These are phyloP conservation scores for Drosera capensis DNA, from an alignment of 148 eudicot species.

Conservation along the genomic window DNA sequence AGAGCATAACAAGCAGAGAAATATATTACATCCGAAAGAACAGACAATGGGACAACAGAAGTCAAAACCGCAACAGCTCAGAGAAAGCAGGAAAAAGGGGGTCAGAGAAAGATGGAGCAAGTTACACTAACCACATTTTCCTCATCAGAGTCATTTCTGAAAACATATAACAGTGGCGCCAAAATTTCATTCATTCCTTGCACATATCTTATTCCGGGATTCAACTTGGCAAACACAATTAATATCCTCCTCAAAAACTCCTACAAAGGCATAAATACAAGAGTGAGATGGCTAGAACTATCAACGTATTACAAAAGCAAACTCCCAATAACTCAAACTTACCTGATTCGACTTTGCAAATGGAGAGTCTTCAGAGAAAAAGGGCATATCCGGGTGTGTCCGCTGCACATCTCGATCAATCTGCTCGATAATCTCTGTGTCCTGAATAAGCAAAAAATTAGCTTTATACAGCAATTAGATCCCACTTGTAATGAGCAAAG, in stretches of 20 bases:
- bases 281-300: constrained; percentile 4
- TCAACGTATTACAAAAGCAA: constrained; percentile 1
- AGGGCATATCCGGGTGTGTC: constrained; percentile 87
- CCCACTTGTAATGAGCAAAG: background rate
- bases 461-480: background rate
- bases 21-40: too few species aligned
- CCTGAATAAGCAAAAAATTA: constrained; percentile 23
- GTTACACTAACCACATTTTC: constrained; percentile 53
- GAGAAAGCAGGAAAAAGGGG: background rate
- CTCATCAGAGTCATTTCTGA: constrained; percentile 76
- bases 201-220: constrained; percentile 96
- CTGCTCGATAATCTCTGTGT: constrained; percentile 88
- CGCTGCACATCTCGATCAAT: constrained; percentile 96
- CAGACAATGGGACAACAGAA: too few species aligned
- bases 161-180: constrained; percentile 86
- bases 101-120: background rate
- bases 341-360: constrained; percentile 77
- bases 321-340: background rate
- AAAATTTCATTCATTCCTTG: constrained; percentile 99
- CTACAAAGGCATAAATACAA: constrained; percentile 23
- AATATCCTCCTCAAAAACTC: constrained; percentile 69
- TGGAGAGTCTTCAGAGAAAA: constrained; percentile 70
- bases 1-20: too few species aligned
- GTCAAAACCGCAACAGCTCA: too few species aligned
- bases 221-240: constrained; percentile 87